A percentile compares a stretch with the other conserved stretches of the same genome.
Conservation (phyloP, 768 basidiomycete genomes). For the Naganishia friedmannii region DNA sequence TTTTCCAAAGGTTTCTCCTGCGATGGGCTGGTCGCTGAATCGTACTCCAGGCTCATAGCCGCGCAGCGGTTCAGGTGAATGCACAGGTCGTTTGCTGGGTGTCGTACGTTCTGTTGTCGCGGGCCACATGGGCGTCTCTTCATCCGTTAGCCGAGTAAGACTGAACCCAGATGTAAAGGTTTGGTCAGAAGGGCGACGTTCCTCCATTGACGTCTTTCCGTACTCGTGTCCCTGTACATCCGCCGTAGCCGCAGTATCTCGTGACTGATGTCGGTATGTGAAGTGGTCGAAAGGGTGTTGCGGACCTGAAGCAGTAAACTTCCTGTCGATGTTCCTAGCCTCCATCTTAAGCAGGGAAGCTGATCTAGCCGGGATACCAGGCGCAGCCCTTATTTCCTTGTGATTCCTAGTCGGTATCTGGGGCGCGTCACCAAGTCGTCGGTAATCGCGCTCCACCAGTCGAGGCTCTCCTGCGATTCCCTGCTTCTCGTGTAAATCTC, state of each 20-base stretch:
- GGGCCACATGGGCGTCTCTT: neutral
- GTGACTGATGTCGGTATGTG: neutral
- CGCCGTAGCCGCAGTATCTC: neutral
- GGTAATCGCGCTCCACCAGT: neutral
- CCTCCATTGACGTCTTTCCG: neutral
- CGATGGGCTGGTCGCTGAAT: neutral
- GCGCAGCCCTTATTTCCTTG: neutral
- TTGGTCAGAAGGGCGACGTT: slow-evolving; percentile 1
- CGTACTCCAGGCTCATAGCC: slow-evolving; percentile 2
- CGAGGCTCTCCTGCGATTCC: neutral
- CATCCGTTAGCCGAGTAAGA: neutral
- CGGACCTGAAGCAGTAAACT: neutral
- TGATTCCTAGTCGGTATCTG: neutral
- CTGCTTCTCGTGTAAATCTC: neutral
- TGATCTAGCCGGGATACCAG: neutral
- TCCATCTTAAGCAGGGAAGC: neutral
- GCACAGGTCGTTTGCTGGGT: neutral
- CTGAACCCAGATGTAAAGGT: slow-evolving; percentile 15
- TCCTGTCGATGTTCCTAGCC: neutral
- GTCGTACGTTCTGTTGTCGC: neutral
- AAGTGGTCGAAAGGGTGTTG: neutral
- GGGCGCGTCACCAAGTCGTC: neutral
- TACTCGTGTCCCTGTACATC: neutral
- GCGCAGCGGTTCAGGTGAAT: neutral
- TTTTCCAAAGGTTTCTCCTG: neutral